These are phyloP conservation scores for Euryodendron excelsum DNA, from an alignment of 148 eudicot genomes.

Conservation along the genomic window DNA sequence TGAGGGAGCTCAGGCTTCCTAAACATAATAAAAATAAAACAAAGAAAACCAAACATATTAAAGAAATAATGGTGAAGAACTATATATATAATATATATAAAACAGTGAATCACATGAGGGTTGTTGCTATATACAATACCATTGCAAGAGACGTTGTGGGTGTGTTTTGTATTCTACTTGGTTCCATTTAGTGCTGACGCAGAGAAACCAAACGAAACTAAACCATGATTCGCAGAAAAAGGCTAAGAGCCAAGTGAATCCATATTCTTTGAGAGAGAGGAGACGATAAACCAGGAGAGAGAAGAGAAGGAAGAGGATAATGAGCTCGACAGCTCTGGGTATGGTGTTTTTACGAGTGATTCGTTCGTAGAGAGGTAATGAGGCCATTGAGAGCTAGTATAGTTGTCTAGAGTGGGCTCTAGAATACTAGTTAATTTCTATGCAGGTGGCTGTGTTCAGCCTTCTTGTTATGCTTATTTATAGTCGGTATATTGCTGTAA, in stretches of 20 bases:
- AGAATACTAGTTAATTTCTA: too few species aligned
- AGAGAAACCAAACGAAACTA: constrained; percentile 23
- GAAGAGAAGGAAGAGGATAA: constrained; percentile 21
- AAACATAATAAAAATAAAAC: background rate
- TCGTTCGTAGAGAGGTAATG: constrained; percentile 18
- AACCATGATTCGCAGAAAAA: constrained; percentile 35
- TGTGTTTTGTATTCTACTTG: constrained; percentile 11
- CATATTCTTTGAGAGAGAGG: constrained; percentile 18
- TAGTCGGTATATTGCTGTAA: too few species aligned
- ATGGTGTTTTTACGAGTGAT: constrained; percentile 1
- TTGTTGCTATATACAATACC: background rate
- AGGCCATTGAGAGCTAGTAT: too few species aligned
- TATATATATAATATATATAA: too few species aligned
- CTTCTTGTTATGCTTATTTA: too few species aligned
- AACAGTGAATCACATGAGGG: too few species aligned
- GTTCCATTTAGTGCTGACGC: constrained; percentile 28
- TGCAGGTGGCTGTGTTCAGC: too few species aligned
- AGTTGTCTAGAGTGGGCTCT: too few species aligned
- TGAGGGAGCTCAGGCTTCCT: constrained; percentile 24
- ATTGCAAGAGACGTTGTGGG: constrained; percentile 13
- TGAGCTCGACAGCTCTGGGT: constrained; percentile 17
- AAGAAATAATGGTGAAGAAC: too few species aligned
- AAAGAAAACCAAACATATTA: background rate
- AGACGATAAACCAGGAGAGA: constrained; percentile 22
- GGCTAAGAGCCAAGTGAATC: constrained; percentile 30